These are phyloP conservation scores for Linum lewisii DNA, from an alignment of 345 rosid species.

Conservation along the genomic window DNA sequence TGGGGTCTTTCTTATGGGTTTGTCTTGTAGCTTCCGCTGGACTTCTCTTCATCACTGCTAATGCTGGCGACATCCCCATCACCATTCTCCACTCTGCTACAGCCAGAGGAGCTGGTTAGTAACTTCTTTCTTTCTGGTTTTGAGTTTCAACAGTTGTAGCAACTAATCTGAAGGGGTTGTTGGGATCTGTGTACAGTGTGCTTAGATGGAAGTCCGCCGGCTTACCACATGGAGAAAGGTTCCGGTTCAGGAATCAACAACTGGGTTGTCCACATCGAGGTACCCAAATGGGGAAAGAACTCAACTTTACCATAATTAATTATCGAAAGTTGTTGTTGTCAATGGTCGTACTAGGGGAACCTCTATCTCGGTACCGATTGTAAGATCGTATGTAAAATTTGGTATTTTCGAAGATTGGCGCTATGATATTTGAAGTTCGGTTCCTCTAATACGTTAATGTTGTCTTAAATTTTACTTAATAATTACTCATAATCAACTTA, in stretches of 20 bases:
- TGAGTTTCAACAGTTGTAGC: no score
- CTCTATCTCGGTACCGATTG: no score
- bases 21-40: background rate
- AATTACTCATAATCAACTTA: background rate
- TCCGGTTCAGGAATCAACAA: slow-evolving; percentile 67
- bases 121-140: background rate
- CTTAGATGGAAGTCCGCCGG: slow-evolving; percentile 94
- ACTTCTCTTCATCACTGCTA: background rate
- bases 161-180: background rate
- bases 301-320: background rate
- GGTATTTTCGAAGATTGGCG: no score
- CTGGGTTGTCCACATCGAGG: slow-evolving; percentile 87
- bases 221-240: slow-evolving; percentile 74
- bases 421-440: no score
- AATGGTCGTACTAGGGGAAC: no score
- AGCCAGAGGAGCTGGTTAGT: slow-evolving; percentile 77
- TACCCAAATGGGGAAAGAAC: background rate
- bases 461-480: no score
- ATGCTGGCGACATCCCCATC: background rate
- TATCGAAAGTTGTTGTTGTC: slow-evolving; percentile 6
- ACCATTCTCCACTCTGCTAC: background rate
- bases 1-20: background rate
- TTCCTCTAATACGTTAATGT: no score
- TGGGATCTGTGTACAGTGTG: slow-evolving; percentile 43
- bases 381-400: no score